Evolutionary conservation across 2,329 filamentous ascomycete genomes (phyloP).

Genomic region (Sporothrix variecibatus): DNA sequence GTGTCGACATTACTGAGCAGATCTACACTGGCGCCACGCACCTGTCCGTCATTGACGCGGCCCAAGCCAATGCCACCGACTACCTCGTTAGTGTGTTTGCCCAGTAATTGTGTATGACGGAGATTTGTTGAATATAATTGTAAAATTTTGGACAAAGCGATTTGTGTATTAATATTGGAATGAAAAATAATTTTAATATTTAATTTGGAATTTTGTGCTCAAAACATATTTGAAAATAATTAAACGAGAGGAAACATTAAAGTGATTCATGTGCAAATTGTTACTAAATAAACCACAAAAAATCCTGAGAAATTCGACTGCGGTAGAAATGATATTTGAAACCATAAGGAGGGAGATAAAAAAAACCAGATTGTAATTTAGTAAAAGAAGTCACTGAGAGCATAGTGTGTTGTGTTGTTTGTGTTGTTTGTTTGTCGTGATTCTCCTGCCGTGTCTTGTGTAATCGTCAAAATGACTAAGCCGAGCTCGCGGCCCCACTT

Average conservation of each 20-base stretch:
- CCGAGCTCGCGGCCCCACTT: neutral
- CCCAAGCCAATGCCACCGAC: neutral
- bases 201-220: neutral
- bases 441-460: neutral
- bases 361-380: too few species aligned
- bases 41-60: neutral
- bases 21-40: conserved; percentile 17
- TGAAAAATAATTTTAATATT: neutral
- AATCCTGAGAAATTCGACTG: too few species aligned
- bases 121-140: neutral
- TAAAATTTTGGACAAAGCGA: neutral
- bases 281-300: too few species aligned
- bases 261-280: too few species aligned
- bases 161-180: neutral
- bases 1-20: conserved; percentile 24
- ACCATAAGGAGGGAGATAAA: too few species aligned
- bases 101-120: neutral
- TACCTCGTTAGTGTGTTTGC: neutral
- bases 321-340: too few species aligned
- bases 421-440: too few species aligned
- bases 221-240: too few species aligned
- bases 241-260: too few species aligned
- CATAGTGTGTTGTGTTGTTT: too few species aligned
- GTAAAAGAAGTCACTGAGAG: too few species aligned
- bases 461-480: neutral